Conservation (phyloP, 371 early-diverging fungal species). For the Syncephalastrum sp. region DNA sequence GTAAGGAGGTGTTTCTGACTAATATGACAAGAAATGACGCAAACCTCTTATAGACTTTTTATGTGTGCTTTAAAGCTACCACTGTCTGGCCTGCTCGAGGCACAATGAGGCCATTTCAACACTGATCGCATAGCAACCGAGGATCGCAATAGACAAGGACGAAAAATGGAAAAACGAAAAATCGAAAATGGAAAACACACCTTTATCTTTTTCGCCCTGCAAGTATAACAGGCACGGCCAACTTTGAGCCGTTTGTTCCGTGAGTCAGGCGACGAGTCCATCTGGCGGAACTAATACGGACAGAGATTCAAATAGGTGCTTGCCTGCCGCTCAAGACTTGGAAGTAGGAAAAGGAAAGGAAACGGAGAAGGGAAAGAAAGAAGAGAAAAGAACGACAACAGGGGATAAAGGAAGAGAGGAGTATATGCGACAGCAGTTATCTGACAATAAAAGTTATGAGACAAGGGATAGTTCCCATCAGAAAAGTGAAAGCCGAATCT, state of each 20-base stretch:
- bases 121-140: conserved; percentile 1
- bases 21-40: background rate
- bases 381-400: conserved; percentile 3
- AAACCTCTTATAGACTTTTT: background rate
- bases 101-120: too few relatives aligned
- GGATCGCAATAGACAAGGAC: background rate
- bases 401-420: background rate
- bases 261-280: conserved; percentile 5
- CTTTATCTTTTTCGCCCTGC: conserved; percentile 53
- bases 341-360: background rate
- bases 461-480: too few relatives aligned
- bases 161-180: background rate
- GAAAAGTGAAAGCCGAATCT: too few relatives aligned
- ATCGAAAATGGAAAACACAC: conserved; percentile 11
- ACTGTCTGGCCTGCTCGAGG: too few relatives aligned
- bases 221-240: conserved; percentile 43
- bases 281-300: conserved; percentile 5
- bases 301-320: background rate
- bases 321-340: background rate
- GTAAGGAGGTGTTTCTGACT: background rate
- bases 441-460: too few relatives aligned
- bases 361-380: background rate
- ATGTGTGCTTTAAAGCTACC: too few relatives aligned
- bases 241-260: conserved; percentile 46
- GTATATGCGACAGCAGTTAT: too few relatives aligned